A percentile compares a stretch with the other conserved stretches of the same genome.
Conservation (phyloP, 768 basidiomycete genomes). For the Neoboletus subvelutipes region DNA sequence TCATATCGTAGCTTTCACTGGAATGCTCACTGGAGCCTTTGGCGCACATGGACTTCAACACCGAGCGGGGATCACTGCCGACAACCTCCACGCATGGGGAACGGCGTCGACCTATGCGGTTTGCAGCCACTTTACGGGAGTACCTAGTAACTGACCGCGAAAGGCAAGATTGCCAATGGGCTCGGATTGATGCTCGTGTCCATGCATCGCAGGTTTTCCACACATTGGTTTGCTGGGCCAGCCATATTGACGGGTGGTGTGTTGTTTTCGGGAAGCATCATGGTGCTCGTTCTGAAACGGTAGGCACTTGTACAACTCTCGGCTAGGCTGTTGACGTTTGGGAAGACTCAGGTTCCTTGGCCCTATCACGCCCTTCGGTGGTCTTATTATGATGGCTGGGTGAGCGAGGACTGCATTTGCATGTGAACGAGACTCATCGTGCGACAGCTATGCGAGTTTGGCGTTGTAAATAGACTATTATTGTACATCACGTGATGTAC, state of each 20-base stretch:
- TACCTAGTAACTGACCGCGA: constrained; percentile 9
- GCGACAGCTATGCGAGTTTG: constrained; percentile 51
- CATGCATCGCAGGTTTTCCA: constrained; percentile 57
- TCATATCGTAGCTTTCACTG: constrained; percentile 38
- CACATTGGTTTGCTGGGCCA: constrained; percentile 64
- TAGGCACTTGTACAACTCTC: constrained; percentile 14
- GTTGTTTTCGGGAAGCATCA: constrained; percentile 65
- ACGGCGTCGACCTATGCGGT: constrained; percentile 67
- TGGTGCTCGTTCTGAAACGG: constrained; percentile 52
- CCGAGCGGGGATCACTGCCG: constrained; percentile 47
- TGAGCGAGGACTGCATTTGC: constrained; percentile 33
- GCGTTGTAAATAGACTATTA: constrained; percentile 36
- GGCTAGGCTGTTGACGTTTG: constrained; percentile 3
- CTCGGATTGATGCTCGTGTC: constrained; percentile 63
- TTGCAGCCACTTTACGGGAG: constrained; percentile 18
- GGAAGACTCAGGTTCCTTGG: constrained; percentile 52
- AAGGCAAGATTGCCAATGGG: constrained; percentile 62
- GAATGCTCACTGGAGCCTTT: constrained; percentile 65
- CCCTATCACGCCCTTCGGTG: constrained; percentile 68
- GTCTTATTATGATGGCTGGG: constrained; percentile 65
- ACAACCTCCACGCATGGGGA: constrained; percentile 57
- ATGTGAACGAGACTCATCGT: constrained; percentile 5
- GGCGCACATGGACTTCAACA: constrained; percentile 62
- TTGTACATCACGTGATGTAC: constrained; percentile 39
- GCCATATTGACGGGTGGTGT: constrained; percentile 57